A percentile compares a stretch with the other conserved stretches of the same genome.
phyloP scores from a whole-genome alignment of 306 rosid species.

The Lagenaria siceraria region DNA sequence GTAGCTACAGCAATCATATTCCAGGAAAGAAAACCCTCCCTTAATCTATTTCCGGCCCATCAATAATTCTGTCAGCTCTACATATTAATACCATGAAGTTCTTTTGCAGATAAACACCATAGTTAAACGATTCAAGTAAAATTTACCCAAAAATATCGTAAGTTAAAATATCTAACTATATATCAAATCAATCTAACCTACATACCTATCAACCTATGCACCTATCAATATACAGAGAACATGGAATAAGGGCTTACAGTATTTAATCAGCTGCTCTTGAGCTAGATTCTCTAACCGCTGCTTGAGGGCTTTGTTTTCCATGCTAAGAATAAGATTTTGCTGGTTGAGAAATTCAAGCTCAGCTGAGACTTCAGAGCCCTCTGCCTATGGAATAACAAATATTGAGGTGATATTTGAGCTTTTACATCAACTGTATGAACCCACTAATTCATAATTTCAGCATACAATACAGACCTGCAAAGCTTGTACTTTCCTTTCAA shows the following conservation, averaged over 20 bases:
- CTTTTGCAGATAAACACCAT: neutral
- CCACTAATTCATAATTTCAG: constrained; percentile 3
- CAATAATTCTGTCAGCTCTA: neutral
- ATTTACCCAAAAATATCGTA: neutral
- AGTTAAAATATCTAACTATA: neutral
- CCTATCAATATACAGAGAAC: neutral
- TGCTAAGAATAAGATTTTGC: constrained; percentile 76
- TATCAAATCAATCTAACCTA: neutral
- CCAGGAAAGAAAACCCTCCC: neutral
- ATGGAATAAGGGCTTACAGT: constrained; percentile 44
- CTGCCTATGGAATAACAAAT: constrained; percentile 42
- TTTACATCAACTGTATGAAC: neutral
- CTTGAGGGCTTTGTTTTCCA: constrained; percentile 98
- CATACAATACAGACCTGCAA: constrained; percentile 59
- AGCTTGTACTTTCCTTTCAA: constrained; percentile 93
- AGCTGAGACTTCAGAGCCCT: constrained; percentile 89
- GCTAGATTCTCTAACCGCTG: constrained; percentile 86
- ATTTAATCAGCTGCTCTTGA: constrained; percentile 93
- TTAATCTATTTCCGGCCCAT: neutral
- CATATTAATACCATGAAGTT: neutral
- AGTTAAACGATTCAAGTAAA: neutral
- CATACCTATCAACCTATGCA: neutral
- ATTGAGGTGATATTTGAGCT: constrained; percentile 17
- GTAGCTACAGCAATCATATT: neutral
- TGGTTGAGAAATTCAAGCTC: constrained; percentile 95